Evolutionary conservation across 257 asterid genomes (phyloP).

Genomic region (Solanum paucissectum): DNA sequence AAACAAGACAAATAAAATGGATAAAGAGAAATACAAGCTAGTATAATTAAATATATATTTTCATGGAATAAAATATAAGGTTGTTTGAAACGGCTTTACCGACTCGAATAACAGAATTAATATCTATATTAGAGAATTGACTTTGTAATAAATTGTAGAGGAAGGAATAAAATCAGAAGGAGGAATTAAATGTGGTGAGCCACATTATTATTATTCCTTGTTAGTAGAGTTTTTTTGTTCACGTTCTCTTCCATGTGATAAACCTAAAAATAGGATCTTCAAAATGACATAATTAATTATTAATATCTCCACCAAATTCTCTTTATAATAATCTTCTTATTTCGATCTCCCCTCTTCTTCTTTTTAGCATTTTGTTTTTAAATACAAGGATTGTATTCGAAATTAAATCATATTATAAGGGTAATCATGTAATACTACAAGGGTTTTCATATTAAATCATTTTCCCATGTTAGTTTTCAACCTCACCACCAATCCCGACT

Average conservation of each 20-base stretch:
- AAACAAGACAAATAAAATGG: neutral
- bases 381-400: neutral
- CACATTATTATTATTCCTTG: neutral
- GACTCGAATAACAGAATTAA: constrained; percentile 10
- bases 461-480: neutral
- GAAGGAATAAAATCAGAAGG: neutral
- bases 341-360: neutral
- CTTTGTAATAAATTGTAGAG: constrained; percentile 4
- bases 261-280: constrained; percentile 24
- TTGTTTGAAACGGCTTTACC: constrained; percentile 17
- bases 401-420: neutral
- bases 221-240: constrained; percentile 4
- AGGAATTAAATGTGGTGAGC: neutral
- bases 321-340: neutral
- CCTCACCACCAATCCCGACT: neutral
- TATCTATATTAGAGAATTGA: neutral
- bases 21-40: neutral
- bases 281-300: neutral
- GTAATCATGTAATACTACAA: neutral
- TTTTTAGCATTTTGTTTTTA: neutral
- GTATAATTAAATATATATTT: neutral
- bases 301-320: neutral
- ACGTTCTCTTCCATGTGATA: constrained; percentile 33
- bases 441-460: neutral
- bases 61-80: neutral